Conservation (phyloP, 164 flowering plant genomes). For the Pachysandra terminalis region DNA sequence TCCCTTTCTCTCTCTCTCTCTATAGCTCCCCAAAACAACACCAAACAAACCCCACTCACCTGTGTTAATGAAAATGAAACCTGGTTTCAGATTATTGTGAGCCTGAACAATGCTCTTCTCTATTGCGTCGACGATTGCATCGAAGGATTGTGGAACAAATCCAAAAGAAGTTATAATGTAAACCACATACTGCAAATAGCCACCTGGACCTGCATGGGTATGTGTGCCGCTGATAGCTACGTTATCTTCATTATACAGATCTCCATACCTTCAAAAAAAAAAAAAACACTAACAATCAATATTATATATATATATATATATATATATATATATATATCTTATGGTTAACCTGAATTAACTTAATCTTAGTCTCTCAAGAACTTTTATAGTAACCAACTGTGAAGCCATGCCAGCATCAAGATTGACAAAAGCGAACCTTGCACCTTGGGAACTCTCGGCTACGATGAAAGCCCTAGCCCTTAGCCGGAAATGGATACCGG, state of each 20-base stretch:
- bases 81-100: slow-evolving; percentile 86
- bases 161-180: slow-evolving; percentile 95
- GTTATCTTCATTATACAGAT: slow-evolving; percentile 78
- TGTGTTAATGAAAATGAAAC: slow-evolving; percentile 79
- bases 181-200: slow-evolving; percentile 90
- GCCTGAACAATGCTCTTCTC: slow-evolving; percentile 88
- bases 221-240: slow-evolving; percentile 98
- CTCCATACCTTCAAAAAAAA: slow-evolving; percentile 97
- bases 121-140: slow-evolving; percentile 93
- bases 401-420: slow-evolving; percentile 99
- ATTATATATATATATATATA: background rate
- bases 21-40: too few species aligned
- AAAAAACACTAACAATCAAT: background rate
- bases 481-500: too few species aligned
- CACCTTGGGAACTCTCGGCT: too few species aligned
- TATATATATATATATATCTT: too few species aligned
- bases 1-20: too few species aligned
- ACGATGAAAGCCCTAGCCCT: too few species aligned
- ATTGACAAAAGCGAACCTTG: too few species aligned
- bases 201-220: slow-evolving; percentile 98
- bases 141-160: slow-evolving; percentile 98
- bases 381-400: slow-evolving; percentile 82
- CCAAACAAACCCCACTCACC: slow-evolving; percentile 60
- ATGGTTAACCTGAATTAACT: slow-evolving; percentile 41
- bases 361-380: slow-evolving; percentile 77